phyloP scores from a whole-genome alignment of 2,329 filamentous ascomycete species.

The Leptodontidium sp. region DNA sequence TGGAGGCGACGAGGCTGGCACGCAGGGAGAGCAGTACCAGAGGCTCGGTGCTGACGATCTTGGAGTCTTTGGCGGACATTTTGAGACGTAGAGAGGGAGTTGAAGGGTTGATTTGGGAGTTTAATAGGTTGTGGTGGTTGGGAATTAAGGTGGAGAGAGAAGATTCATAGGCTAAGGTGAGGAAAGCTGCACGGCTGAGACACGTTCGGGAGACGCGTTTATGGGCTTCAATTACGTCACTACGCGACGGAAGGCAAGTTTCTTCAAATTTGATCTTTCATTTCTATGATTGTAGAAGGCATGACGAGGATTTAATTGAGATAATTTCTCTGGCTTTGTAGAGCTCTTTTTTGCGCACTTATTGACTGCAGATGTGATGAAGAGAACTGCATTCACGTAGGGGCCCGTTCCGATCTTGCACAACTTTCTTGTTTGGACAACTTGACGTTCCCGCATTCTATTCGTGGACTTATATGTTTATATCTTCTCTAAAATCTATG shows the following conservation, averaged over 20 bases:
- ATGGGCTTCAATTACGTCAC: constrained; percentile 19
- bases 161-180: not conserved
- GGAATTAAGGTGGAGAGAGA: not conserved
- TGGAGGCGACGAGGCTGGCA: not conserved
- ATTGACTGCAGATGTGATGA: not conserved
- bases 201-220: constrained; percentile 3
- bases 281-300: not conserved
- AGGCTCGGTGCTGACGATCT: constrained; percentile 54
- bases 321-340: no score
- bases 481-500: no score
- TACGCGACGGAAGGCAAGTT: not conserved
- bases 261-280: not conserved
- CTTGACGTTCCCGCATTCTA: no score
- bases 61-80: constrained; percentile 55
- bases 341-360: no score
- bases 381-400: not conserved
- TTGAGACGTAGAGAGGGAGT: not conserved
- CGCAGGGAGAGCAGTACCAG: constrained; percentile 49
- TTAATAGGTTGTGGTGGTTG: not conserved
- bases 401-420: no score
- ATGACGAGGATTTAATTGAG: no score
- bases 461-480: no score
- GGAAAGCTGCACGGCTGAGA: not conserved
- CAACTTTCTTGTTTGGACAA: no score
- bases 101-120: not conserved